Percentiles rank a stretch among this genome's conserved stretches.
These are phyloP conservation scores for Paraconiothyrium brasiliense DNA, from an alignment of 2,329 filamentous ascomycete species.

Conservation along the genomic window DNA sequence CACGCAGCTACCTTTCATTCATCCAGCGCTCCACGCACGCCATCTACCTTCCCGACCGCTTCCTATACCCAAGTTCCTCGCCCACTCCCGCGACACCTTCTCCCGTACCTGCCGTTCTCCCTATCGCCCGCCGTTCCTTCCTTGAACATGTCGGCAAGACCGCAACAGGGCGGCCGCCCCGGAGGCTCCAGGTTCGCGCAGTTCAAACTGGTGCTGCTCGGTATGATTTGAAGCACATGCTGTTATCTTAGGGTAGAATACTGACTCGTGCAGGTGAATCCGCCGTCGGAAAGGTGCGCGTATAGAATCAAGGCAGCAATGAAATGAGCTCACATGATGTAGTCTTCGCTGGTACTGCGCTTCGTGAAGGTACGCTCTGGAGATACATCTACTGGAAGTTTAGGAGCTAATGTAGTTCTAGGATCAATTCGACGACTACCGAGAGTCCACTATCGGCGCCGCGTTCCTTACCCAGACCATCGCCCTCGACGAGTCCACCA, in stretches of 20 bases:
- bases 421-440: conserved; percentile 99
- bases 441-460: conserved; percentile 97
- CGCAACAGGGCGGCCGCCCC: conserved; percentile 73
- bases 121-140: conserved; percentile 20
- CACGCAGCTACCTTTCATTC: conserved; percentile 21
- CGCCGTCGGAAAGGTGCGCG: conserved; percentile 91
- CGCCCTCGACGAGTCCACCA: conserved; percentile 96
- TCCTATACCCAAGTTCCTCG: conserved; percentile 8
- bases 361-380: conserved; percentile 84
- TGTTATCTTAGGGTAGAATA: conserved; percentile 13
- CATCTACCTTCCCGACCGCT: conserved; percentile 6
- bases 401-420: conserved; percentile 49
- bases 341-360: conserved; percentile 97
- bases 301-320: conserved; percentile 28
- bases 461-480: conserved; percentile 99
- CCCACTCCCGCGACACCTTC: background rate
- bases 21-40: conserved; percentile 1
- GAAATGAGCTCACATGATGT: conserved; percentile 38
- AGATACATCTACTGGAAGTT: background rate
- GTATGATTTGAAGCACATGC: conserved; percentile 63
- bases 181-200: conserved; percentile 86
- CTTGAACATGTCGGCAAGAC: conserved; percentile 80
- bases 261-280: conserved; percentile 80
- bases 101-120: conserved; percentile 10
- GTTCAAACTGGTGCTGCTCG: conserved; percentile 97